A percentile compares a stretch with the other conserved stretches of the same genome.
Conservation (phyloP, 2,329 filamentous ascomycete genomes). For the Aspergillus udagawae region DNA sequence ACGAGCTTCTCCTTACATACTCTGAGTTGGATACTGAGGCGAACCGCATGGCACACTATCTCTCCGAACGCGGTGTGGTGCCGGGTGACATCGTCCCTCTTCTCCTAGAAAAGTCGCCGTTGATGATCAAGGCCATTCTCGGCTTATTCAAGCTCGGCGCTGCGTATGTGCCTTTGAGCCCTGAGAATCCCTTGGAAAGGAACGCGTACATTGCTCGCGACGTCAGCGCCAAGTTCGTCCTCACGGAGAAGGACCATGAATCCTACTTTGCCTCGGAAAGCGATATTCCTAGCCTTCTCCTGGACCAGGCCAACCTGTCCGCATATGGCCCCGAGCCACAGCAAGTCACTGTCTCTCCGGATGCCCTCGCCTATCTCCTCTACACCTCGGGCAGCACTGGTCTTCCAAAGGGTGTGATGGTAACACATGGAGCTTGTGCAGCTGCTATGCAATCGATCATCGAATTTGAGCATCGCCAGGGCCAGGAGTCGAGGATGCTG, state of each 20-base stretch:
- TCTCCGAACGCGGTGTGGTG: neutral
- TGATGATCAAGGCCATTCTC: constrained; percentile 2
- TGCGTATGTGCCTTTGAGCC: constrained; percentile 1
- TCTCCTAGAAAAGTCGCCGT: constrained; percentile 2
- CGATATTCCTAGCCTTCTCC: neutral
- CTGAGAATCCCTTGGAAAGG: constrained; percentile 5
- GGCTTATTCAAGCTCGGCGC: neutral
- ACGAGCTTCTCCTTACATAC: neutral
- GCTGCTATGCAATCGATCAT: neutral
- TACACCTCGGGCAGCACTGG: constrained; percentile 4
- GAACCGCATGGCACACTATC: neutral
- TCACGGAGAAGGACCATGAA: neutral
- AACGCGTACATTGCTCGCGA: constrained; percentile 1
- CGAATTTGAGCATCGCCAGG: neutral
- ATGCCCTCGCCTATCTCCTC: neutral
- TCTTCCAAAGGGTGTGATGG: constrained; percentile 4
- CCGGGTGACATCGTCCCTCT: constrained; percentile 2
- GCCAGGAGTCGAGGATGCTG: constrained; percentile 5
- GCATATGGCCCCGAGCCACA: neutral
- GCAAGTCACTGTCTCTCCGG: neutral
- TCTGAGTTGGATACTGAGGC: neutral
- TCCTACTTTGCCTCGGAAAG: neutral
- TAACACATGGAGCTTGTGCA: neutral
- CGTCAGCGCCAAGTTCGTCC: neutral
- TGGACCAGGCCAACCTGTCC: neutral